These are phyloP conservation scores for Raphidocelis subcapitata DNA, from an alignment of 139 green algal genomes.

Conservation along the genomic window DNA sequence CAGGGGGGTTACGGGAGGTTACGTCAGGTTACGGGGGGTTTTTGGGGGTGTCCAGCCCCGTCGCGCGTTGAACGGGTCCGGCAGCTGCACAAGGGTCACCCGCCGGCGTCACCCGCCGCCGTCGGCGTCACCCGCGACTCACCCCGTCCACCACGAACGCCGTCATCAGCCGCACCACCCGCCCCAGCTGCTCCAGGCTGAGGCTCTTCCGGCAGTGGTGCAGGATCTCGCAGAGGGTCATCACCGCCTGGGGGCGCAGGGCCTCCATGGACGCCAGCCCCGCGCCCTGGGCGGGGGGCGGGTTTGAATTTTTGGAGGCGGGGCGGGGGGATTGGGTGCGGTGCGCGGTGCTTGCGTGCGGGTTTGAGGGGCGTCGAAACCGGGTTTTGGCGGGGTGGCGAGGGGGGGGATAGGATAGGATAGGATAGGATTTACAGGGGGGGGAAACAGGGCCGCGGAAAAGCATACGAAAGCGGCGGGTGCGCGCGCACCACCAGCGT, in stretches of 20 bases:
- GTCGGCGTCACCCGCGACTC: neutral
- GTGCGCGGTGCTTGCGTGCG: neutral
- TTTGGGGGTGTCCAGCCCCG: neutral
- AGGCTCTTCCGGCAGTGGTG: conserved; percentile 65
- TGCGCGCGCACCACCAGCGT: neutral
- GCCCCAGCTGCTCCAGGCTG: conserved; percentile 56
- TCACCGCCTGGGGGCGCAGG: too few species aligned
- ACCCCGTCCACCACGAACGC: too few species aligned
- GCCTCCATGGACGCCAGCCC: too few species aligned
- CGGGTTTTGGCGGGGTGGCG: neutral
- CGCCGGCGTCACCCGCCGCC: neutral
- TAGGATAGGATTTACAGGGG: neutral
- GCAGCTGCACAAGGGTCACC: neutral
- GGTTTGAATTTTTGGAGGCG: too few species aligned
- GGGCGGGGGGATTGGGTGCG: neutral
- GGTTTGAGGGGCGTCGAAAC: neutral
- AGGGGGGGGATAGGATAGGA: neutral
- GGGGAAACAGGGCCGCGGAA: neutral
- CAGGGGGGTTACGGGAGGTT: neutral
- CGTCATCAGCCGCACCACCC: too few species aligned
- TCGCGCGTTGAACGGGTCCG: neutral
- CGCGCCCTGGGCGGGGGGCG: too few species aligned
- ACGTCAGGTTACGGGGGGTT: neutral
- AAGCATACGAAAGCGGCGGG: neutral
- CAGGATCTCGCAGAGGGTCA: conserved; percentile 29